Conservation (phyloP, 169 alveolate genomes). For the Plasmodium coatneyi region DNA sequence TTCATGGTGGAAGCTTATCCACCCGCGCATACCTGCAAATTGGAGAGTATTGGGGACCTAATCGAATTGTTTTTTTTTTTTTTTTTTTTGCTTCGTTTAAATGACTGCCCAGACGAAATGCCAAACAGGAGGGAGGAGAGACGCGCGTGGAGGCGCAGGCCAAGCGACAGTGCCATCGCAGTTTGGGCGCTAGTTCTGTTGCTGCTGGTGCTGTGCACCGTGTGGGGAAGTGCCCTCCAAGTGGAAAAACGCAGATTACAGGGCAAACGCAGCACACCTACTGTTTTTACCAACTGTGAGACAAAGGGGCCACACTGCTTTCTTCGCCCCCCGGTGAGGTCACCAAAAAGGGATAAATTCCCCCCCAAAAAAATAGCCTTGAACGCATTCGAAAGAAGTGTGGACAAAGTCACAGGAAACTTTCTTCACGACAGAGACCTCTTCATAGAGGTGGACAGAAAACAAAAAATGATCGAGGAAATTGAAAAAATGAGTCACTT, state of each 20-base stretch:
- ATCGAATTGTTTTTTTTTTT: background rate
- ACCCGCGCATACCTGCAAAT: background rate
- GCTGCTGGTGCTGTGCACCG: background rate
- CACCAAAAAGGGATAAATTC: background rate
- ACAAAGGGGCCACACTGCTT: background rate
- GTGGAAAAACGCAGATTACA: background rate
- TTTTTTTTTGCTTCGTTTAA: background rate
- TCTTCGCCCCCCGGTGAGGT: background rate
- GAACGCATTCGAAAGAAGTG: conserved; percentile 40
- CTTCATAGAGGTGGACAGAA: conserved; percentile 64
- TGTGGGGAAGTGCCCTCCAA: background rate
- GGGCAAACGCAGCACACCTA: background rate
- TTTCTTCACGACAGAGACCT: conserved; percentile 59
- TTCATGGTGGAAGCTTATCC: background rate
- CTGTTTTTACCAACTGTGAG: background rate
- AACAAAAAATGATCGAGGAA: conserved; percentile 61
- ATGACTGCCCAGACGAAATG: background rate
- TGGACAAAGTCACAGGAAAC: conserved; percentile 67
- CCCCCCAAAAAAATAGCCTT: background rate
- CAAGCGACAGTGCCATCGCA: background rate
- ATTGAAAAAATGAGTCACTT: conserved; percentile 38
- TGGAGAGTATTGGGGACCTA: background rate
- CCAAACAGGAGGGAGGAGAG: background rate
- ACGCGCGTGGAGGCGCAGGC: background rate
- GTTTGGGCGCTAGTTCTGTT: background rate